Base-by-base conservation (phyloP, 352 stramenopile genomes). In the Phytophthora idaei region DNA sequence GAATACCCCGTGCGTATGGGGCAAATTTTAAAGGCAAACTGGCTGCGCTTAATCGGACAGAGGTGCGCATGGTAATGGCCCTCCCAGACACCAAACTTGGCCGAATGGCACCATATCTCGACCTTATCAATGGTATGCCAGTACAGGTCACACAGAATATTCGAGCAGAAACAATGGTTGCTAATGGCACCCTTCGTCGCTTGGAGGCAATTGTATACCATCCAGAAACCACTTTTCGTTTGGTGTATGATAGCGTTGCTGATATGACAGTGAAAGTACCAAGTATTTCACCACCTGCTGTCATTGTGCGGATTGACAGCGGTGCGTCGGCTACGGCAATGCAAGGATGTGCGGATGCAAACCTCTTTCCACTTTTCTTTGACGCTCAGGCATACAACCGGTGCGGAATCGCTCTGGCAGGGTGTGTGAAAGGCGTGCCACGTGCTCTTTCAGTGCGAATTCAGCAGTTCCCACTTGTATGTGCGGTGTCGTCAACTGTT, bases 21-120 rank as follows among this genome's bases (percentile, higher is more conserved):
- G 49, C 14, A 15, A 56, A 46, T 9, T 44, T 56, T 9, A 56
- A 56, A 9, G 49, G 49, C 29, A 45, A 28, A 14, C 7, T 34
- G 7, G 4, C 29, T 8, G 4, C 29, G 7, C 7, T 34, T 8
- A 4, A 7, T 34, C 29, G 29, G 7, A 1, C 29, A 7, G 29
- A 34, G 7, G 29, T 34, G 29, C 29, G 29, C 4, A 7, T 8
- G 4, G 7, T 34, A 4, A 34, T 34, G 29, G 4, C 29, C 4
- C 29, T 34, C 29, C 29, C 29, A 4, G 29, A 34, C 29, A 34
- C 29, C 4, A 34, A 34, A 34, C 4, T 34, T 0, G 29, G 29
- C 29, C 29, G 29, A 7, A 8, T 34, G 29, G 29, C 29, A 7
- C 29, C 29, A 7, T 34, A 34, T 34, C 29, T 34, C 4, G 29